phyloP scores from a whole-genome alignment of 2,329 filamentous ascomycete species.

The Fusarium veterinarium region DNA sequence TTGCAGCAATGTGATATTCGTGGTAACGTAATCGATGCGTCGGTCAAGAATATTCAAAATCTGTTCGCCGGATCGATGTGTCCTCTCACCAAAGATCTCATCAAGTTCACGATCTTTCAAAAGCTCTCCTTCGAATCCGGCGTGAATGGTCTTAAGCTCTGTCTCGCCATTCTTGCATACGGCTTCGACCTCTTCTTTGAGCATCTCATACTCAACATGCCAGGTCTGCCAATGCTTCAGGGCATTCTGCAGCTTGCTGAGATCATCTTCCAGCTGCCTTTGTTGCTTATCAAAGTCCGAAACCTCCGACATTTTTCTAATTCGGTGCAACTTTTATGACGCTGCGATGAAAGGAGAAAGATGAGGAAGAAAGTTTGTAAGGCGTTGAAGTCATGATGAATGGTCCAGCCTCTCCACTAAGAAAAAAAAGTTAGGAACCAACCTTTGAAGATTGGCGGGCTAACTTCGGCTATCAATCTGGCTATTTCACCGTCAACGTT shows the following conservation, averaged over 20 bases:
- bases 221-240: slow-evolving; percentile 90
- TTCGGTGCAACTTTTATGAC: slow-evolving; percentile 13
- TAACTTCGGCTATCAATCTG: slow-evolving; percentile 41
- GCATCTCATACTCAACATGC: slow-evolving; percentile 90
- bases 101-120: slow-evolving; percentile 68
- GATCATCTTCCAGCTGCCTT: slow-evolving; percentile 78
- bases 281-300: slow-evolving; percentile 80
- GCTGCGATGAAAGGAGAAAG: slow-evolving; percentile 6
- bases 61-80: slow-evolving; percentile 50
- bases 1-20: slow-evolving; percentile 80
- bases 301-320: slow-evolving; percentile 59
- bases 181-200: slow-evolving; percentile 82
- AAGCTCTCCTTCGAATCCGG: slow-evolving; percentile 70
- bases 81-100: slow-evolving; percentile 55
- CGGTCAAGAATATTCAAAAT: slow-evolving; percentile 73
- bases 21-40: slow-evolving; percentile 88
- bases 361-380: slow-evolving; percentile 20
- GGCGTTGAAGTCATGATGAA: slow-evolving; percentile 26
- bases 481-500: background rate
- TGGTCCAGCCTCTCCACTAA: slow-evolving; percentile 14
- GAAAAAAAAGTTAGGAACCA: slow-evolving; percentile 24
- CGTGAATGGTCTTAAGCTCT: slow-evolving; percentile 68
- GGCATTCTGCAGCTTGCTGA: slow-evolving; percentile 75
- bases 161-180: slow-evolving; percentile 57
- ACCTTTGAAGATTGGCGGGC: slow-evolving; percentile 31